Conservation (phyloP, 2,329 filamentous ascomycete genomes). For the Falciphora oryzae region DNA sequence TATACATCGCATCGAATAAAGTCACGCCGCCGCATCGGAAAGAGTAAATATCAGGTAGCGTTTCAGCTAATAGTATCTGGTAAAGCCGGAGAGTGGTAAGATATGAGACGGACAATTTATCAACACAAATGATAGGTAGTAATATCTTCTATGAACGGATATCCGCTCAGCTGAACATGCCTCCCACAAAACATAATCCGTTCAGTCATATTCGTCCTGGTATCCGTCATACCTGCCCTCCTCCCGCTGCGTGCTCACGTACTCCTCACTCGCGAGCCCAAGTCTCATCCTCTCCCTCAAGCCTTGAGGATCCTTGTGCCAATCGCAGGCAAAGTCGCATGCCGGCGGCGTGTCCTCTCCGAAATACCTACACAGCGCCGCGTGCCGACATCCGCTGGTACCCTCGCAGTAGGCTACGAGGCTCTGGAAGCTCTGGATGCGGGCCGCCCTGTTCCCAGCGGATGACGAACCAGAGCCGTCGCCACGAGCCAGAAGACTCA, state of each 20-base stretch:
- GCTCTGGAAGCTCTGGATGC: slow-evolving; percentile 58
- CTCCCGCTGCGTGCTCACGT: slow-evolving; percentile 57
- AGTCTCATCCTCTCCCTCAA: slow-evolving; percentile 51
- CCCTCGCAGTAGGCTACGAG: slow-evolving; percentile 80
- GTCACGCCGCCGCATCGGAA: no score
- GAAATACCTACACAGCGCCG: slow-evolving; percentile 70
- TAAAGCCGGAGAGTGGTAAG: no score
- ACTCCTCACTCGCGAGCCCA: slow-evolving; percentile 55
- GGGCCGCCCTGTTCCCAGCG: slow-evolving; percentile 38
- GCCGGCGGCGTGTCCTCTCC: slow-evolving; percentile 53
- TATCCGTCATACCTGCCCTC: slow-evolving; percentile 50
- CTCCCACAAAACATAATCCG: no score
- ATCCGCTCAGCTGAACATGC: background rate
- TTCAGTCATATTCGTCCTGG: slow-evolving; percentile 37
- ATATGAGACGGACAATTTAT: no score
- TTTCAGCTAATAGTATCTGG: no score
- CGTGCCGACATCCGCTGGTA: slow-evolving; percentile 67
- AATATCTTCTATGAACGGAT: background rate
- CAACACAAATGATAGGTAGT: no score
- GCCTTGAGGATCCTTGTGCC: slow-evolving; percentile 61
- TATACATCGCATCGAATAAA: no score
- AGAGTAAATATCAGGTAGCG: no score
- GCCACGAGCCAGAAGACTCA: slow-evolving; percentile 46
- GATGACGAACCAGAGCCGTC: slow-evolving; percentile 22
- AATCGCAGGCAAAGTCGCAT: slow-evolving; percentile 73